A percentile compares a stretch with the other conserved stretches of the same genome.
phyloP scores from a whole-genome alignment of 768 basidiomycete species.

The Kwoniella botswanensis region DNA sequence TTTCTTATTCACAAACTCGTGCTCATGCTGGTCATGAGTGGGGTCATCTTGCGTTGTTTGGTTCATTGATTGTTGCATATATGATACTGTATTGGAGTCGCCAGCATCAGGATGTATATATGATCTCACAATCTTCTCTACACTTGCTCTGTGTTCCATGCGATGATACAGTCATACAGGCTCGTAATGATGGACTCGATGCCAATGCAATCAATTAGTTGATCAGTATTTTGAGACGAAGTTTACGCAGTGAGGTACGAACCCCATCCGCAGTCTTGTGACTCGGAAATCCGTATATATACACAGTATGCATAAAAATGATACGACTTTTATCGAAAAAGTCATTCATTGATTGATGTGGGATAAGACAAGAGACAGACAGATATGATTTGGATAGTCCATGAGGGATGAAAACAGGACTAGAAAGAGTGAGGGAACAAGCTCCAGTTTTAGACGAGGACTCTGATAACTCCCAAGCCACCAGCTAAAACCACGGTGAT shows the following conservation, averaged over 20 bases:
- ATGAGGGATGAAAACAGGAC: neutral
- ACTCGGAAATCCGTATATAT: neutral
- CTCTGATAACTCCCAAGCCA: conserved; percentile 15
- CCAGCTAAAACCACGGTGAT: conserved; percentile 20
- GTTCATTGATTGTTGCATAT: too few species aligned
- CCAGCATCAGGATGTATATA: neutral
- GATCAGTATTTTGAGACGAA: too few species aligned
- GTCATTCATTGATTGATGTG: neutral
- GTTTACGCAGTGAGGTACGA: too few species aligned
- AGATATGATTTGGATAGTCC: neutral
- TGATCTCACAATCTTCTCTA: too few species aligned
- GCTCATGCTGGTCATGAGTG: neutral
- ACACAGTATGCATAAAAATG: neutral
- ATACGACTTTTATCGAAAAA: neutral
- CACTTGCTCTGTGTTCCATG: too few species aligned
- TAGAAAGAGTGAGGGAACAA: neutral
- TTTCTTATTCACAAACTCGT: too few species aligned
- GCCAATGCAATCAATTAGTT: too few species aligned
- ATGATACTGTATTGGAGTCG: too few species aligned
- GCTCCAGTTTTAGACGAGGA: neutral
- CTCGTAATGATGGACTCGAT: too few species aligned
- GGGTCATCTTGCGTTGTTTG: neutral
- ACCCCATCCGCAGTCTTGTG: too few species aligned
- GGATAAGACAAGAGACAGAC: neutral
- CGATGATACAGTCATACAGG: too few species aligned